phyloP scores from a whole-genome alignment of 2,329 filamentous ascomycete species.

The Apiospora kogelbergensis region DNA sequence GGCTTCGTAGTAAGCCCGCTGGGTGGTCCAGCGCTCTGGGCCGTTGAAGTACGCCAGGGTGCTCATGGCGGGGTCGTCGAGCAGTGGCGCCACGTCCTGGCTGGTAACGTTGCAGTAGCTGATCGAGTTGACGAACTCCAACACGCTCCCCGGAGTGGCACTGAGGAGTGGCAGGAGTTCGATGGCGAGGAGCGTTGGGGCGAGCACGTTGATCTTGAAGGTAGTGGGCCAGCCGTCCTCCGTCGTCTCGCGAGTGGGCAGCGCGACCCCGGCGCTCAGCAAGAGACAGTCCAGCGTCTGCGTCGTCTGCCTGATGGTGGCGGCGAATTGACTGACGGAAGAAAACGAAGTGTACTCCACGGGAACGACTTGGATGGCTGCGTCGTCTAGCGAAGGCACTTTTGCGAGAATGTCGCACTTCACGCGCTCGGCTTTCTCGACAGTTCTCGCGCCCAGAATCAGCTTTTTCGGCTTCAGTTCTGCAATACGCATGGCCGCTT shows the following conservation, averaged over 20 bases:
- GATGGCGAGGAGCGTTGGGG: background rate
- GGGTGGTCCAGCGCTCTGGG: conserved; percentile 1
- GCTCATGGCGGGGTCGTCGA: background rate
- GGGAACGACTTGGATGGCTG: background rate
- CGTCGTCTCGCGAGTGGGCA: background rate
- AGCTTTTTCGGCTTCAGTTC: conserved; percentile 1
- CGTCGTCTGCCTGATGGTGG: background rate
- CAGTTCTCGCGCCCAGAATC: background rate
- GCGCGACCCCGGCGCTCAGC: background rate
- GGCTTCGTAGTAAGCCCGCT: background rate
- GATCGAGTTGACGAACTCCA: conserved; percentile 5
- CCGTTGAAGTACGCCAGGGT: background rate
- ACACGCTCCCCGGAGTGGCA: background rate
- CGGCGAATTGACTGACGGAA: background rate
- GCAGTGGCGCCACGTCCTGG: background rate
- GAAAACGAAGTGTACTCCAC: conserved; percentile 2
- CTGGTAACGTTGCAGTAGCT: conserved; percentile 7
- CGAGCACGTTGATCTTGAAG: conserved; percentile 3
- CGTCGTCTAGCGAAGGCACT: background rate
- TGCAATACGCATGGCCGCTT: background rate
- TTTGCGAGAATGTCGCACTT: background rate
- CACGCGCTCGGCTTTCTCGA: background rate
- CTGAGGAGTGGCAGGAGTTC: conserved; percentile 2
- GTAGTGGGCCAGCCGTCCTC: conserved; percentile 4
- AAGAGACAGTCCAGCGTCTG: background rate